phyloP scores from a whole-genome alignment of 176 grass and related monocot genomes.

The Hyparrhenia diplandra region DNA sequence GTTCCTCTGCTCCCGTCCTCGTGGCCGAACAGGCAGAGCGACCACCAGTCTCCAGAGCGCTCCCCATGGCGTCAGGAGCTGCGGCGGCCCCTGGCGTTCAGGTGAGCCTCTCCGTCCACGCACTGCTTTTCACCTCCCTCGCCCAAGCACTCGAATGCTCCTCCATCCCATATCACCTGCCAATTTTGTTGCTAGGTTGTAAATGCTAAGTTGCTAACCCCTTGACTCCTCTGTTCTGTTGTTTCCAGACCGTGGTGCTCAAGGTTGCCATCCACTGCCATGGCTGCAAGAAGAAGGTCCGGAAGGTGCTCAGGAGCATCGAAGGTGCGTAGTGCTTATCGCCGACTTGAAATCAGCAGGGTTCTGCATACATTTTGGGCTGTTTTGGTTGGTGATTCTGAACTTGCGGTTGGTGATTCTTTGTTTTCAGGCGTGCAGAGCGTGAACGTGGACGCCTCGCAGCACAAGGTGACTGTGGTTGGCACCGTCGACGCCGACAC shows the following conservation, averaged over 20 bases:
- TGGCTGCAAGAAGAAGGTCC: slow-evolving; percentile 92
- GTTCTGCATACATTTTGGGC: too few relatives aligned
- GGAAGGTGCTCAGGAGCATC: slow-evolving; percentile 57
- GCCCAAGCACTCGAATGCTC: not conserved
- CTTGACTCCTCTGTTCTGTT: not conserved
- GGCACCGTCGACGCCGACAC: slow-evolving; percentile 44
- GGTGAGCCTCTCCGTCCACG: not conserved
- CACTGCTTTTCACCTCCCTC: not conserved
- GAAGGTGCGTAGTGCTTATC: slow-evolving; percentile 41
- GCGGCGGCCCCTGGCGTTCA: slow-evolving; percentile 3
- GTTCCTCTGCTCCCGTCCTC: slow-evolving; percentile 2
- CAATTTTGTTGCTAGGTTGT: not conserved
- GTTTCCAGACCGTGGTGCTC: slow-evolving; percentile 63
- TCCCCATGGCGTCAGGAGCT: slow-evolving; percentile 40
- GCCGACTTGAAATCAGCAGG: too few relatives aligned
- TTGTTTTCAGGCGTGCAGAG: slow-evolving; percentile 59
- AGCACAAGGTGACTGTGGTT: slow-evolving; percentile 73
- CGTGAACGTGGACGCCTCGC: slow-evolving; percentile 48
- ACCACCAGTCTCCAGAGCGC: slow-evolving; percentile 21
- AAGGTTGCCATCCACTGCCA: slow-evolving; percentile 83
- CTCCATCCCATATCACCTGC: not conserved
- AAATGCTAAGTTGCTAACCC: not conserved
- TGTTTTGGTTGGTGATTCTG: not conserved
- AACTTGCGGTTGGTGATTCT: too few relatives aligned
- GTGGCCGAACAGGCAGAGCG: not conserved